A percentile compares a stretch with the other conserved stretches of the same genome.
Evolutionary conservation across 129 eudicot species (phyloP).

Genomic region (Artemisia annua): DNA sequence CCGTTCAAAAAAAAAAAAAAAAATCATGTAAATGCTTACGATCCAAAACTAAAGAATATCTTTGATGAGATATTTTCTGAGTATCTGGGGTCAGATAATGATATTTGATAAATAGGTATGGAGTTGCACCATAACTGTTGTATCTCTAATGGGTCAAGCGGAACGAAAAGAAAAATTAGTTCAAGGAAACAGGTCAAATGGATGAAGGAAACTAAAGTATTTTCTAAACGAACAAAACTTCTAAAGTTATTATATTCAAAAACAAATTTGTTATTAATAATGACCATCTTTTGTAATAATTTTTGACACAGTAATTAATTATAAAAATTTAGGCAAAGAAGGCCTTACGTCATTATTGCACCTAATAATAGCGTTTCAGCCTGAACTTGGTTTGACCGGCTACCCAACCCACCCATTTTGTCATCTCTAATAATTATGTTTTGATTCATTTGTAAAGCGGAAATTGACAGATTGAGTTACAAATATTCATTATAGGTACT

Average conservation of each 20-base stretch:
- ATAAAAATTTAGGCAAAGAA: neutral
- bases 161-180: neutral
- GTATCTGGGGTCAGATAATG: neutral
- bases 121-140: neutral
- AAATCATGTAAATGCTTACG: neutral
- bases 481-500: slow-evolving; percentile 45
- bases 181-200: neutral
- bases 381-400: neutral
- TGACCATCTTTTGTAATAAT: neutral
- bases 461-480: neutral
- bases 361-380: too few relatives aligned
- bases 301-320: neutral
- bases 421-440: neutral
- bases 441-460: neutral
- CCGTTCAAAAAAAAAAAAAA: too few relatives aligned
- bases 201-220: neutral
- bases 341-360: too few relatives aligned
- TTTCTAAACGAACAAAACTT: neutral
- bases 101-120: neutral
- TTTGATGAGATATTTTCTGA: too few relatives aligned
- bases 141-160: neutral
- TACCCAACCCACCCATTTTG: neutral
- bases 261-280: neutral
- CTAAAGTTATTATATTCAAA: neutral
- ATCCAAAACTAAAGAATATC: too few relatives aligned